A percentile compares a stretch with the other conserved stretches of the same genome.
Conservation (phyloP, 1,139 yeast genomes). For the Protomyces gravidus region DNA sequence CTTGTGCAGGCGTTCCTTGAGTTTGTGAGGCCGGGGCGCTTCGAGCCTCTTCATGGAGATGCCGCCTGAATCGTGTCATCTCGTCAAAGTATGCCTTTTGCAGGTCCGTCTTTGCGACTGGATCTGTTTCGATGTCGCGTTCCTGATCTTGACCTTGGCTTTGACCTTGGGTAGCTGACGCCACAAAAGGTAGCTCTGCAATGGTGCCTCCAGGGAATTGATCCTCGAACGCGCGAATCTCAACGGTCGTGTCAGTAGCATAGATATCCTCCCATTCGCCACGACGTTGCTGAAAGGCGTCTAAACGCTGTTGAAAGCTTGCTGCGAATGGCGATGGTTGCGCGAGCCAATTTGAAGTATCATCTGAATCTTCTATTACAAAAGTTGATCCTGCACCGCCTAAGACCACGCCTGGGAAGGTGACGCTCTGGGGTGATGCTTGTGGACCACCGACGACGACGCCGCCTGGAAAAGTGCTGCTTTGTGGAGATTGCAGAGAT, state of each 20-base stretch:
- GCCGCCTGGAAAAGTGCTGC: neutral
- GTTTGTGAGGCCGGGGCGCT: too few species aligned
- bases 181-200: neutral
- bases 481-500: too few species aligned
- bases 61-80: neutral
- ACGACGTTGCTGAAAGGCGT: neutral
- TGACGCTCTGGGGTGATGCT: neutral
- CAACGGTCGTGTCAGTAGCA: neutral
- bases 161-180: neutral
- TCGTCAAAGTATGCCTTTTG: conserved; percentile 1
- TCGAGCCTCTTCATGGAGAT: neutral
- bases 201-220: neutral
- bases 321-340: neutral
- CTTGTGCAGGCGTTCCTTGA: too few species aligned
- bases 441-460: too few species aligned
- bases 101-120: neutral
- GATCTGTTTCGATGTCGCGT: neutral
- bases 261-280: conserved; percentile 1
- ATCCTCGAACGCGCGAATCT: neutral
- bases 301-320: neutral
- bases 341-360: neutral
- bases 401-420: neutral
- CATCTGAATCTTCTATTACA: neutral
- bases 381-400: neutral
- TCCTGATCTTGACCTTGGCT: neutral